Base-by-base conservation (phyloP, 805 yeast genomes). In the Pichia insulana region DNA sequence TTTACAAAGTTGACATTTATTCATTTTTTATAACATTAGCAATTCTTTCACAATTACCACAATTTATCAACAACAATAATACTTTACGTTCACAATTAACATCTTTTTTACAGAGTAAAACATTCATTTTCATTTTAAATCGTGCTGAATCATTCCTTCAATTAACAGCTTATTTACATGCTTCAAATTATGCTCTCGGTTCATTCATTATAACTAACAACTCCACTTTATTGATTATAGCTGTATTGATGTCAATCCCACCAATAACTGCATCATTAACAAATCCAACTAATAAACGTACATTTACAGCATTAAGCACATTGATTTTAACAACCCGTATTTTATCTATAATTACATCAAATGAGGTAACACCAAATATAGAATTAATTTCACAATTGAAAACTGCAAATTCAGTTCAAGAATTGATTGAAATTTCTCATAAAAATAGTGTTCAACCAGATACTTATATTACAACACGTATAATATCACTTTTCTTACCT, bases 1-100 rank as follows among this genome's bases (percentile, higher is more conserved):
- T 27, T 18, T 43, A 41, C 16, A 43, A 41, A 26, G 27, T 48
- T 35, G 47, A 46, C 37, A 30, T 37, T 11, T 41, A 43, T 26
- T 37, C 41, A 10, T 17, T 39, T 9, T 4, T 42, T 6, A 17
- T 47, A 12, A 47, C 48, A 9, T 27, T 45, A 2, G 7, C 34
- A 1, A 9, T 34, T 3, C 17, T 44, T 12, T 31, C 45, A 3
- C 18, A 44, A 31, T n/a, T 12, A 11, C 13, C 31, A 11, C 31
- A 28, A 4, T 4, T 28, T 4, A 28, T 28, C 15, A 28, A 22
- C 25, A 22, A 22, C 25, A 22, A 22, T n/a, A n/a, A n/a, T n/a
- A n/a, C n/a, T n/a, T n/a, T 22, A 5, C 25, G 25, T 22, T 22
- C 25, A 22, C 25, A 22, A 22, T 27, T 17, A 19, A 34, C 19